Percentiles rank a stretch among this genome's conserved stretches.
phyloP scores from a whole-genome alignment of 2,329 filamentous ascomycete species.

The Zymoseptoria tritici region DNA sequence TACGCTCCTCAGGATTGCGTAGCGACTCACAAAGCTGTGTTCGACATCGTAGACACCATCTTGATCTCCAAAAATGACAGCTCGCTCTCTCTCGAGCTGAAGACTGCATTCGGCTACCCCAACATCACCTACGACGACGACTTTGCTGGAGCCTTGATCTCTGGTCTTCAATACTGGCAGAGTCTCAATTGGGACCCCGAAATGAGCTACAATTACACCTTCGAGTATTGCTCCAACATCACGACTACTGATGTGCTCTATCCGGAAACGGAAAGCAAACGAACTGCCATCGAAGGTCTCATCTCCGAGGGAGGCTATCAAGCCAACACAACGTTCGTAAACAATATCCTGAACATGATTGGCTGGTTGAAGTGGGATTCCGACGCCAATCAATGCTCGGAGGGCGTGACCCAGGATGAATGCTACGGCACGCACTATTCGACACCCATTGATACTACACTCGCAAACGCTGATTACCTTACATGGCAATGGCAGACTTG shows the following conservation, averaged over 20 bases:
- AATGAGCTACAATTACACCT: slow-evolving; percentile 43
- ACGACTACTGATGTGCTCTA: slow-evolving; percentile 41
- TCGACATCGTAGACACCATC: slow-evolving; percentile 53
- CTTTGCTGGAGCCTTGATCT: slow-evolving; percentile 38
- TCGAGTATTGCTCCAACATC: slow-evolving; percentile 50
- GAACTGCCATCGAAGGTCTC: slow-evolving; percentile 37
- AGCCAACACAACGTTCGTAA: slow-evolving; percentile 39
- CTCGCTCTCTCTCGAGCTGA: slow-evolving; percentile 40
- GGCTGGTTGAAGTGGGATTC: slow-evolving; percentile 45
- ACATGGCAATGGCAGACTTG: slow-evolving; percentile 54
- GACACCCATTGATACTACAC: neutral
- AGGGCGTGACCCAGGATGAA: slow-evolving; percentile 38
- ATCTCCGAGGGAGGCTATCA: slow-evolving; percentile 43
- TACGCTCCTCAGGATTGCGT: slow-evolving; percentile 58
- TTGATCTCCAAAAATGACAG: slow-evolving; percentile 41
- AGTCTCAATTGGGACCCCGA: slow-evolving; percentile 53
- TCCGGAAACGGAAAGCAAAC: slow-evolving; percentile 31
- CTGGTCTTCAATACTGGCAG: slow-evolving; percentile 47
- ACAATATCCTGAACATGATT: slow-evolving; percentile 50
- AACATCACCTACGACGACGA: slow-evolving; percentile 46
- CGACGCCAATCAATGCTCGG: slow-evolving; percentile 33
- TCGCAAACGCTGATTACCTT: slow-evolving; percentile 34
- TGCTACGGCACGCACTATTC: slow-evolving; percentile 42
- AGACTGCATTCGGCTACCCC: slow-evolving; percentile 46
- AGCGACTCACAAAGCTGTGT: slow-evolving; percentile 53